Conservation (phyloP, 78 protist species). For the Dictyostelium firmibasis region DNA sequence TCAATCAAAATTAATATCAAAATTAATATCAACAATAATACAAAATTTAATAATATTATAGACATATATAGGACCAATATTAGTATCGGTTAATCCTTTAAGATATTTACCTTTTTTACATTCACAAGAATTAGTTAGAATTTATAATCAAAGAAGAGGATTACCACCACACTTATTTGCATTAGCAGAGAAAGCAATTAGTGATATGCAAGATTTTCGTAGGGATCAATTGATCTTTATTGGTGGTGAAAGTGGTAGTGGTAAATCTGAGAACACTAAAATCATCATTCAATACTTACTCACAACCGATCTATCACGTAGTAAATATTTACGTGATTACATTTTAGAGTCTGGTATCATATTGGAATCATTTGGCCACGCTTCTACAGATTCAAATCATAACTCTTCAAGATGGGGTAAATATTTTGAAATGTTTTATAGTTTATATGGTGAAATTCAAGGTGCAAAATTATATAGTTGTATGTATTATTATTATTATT, state of each 20-base stretch:
- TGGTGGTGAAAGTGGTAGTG: slow-evolving; percentile 96
- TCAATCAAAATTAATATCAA: too few species aligned
- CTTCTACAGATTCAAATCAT: slow-evolving; percentile 50
- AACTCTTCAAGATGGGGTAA: slow-evolving; percentile 82
- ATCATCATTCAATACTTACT: slow-evolving; percentile 84
- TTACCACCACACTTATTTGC: slow-evolving; percentile 54
- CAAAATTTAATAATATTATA: not conserved
- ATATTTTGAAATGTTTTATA: slow-evolving; percentile 75
- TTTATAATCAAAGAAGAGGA: slow-evolving; percentile 36
- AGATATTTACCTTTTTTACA: slow-evolving; percentile 7
- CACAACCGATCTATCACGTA: slow-evolving; percentile 36
- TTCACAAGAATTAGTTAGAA: slow-evolving; percentile 36
- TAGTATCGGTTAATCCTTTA: slow-evolving; percentile 53
- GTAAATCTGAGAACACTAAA: slow-evolving; percentile 95
- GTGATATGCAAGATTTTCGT: slow-evolving; percentile 51
- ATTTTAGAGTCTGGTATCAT: slow-evolving; percentile 66
- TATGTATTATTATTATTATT: not conserved
- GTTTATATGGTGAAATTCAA: slow-evolving; percentile 38
- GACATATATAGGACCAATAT: slow-evolving; percentile 51
- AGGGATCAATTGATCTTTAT: slow-evolving; percentile 35
- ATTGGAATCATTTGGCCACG: slow-evolving; percentile 82
- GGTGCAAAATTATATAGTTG: slow-evolving; percentile 68
- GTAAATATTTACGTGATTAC: slow-evolving; percentile 20
- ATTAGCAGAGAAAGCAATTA: slow-evolving; percentile 18
- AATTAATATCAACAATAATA: too few species aligned